These are phyloP conservation scores for Boletus pseudo-olivaceus DNA, from an alignment of 768 basidiomycete species.

Conservation along the genomic window DNA sequence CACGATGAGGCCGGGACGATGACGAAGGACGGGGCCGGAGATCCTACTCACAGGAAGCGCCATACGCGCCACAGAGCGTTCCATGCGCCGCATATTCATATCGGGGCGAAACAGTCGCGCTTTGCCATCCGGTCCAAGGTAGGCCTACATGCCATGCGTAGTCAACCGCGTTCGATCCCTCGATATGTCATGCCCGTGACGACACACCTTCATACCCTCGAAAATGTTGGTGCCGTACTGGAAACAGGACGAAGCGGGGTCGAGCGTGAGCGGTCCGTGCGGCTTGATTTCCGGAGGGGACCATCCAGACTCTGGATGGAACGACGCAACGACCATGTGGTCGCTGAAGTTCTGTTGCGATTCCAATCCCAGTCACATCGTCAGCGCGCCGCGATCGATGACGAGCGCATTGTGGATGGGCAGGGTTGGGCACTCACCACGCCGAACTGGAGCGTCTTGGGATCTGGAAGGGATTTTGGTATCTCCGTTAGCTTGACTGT, in stretches of 20 bases:
- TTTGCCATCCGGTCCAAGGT: conserved; percentile 66
- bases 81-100: conserved; percentile 80
- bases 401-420: not conserved
- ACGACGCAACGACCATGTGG: conserved; percentile 73
- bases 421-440: conserved; percentile 34
- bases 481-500: conserved; percentile 42
- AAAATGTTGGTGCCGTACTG: conserved; percentile 62
- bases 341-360: conserved; percentile 38
- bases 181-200: not conserved
- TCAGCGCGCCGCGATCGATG: not conserved
- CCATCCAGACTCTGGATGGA: conserved; percentile 65
- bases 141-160: conserved; percentile 47
- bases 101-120: conserved; percentile 80
- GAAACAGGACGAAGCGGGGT: conserved; percentile 53
- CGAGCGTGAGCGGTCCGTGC: conserved; percentile 56
- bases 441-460: conserved; percentile 54
- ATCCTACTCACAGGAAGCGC: conserved; percentile 58
- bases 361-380: not conserved
- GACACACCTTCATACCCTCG: conserved; percentile 63
- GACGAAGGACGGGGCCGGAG: not conserved
- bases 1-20: no score
- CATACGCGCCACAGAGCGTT: conserved; percentile 62
- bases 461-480: conserved; percentile 49
- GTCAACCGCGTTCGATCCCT: not conserved
- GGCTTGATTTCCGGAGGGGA: conserved; percentile 69